These are phyloP conservation scores for Gracilaria vermiculophylla DNA, from an alignment of 23 red algal genomes.

Conservation along the genomic window DNA sequence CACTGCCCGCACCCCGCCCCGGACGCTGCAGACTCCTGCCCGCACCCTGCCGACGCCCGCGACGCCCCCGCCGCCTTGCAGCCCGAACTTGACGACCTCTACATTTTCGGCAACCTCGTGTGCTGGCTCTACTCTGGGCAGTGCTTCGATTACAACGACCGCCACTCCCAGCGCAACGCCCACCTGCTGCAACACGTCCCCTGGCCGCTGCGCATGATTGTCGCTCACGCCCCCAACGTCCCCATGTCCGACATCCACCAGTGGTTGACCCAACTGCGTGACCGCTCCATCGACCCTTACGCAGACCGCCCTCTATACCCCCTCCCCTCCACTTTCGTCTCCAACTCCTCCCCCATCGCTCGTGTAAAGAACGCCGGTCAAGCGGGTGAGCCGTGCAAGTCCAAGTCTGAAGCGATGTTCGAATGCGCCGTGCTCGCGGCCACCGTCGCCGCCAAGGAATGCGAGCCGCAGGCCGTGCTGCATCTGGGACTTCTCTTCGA, in stretches of 20 bases:
- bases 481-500: conserved; percentile 14
- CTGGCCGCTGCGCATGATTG: conserved; percentile 17
- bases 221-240: not conserved
- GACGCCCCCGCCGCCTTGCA: not conserved
- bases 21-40: too few relatives aligned
- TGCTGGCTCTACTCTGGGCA: conserved; percentile 11
- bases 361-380: not conserved
- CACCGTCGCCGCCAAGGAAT: not conserved
- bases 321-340: not conserved
- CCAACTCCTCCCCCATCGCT: not conserved
- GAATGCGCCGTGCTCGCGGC: not conserved
- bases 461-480: not conserved
- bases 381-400: not conserved
- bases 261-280: not conserved
- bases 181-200: not conserved
- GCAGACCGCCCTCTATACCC: not conserved
- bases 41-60: not conserved
- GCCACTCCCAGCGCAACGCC: not conserved
- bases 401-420: not conserved
- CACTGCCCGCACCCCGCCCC: too few relatives aligned
- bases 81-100: not conserved
- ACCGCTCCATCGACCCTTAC: not conserved
- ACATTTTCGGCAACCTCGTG: conserved; percentile 25
- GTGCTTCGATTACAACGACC: conserved; percentile 3
- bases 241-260: not conserved